Conservation (phyloP, 345 rosid species). For the Citrus reticulata region DNA sequence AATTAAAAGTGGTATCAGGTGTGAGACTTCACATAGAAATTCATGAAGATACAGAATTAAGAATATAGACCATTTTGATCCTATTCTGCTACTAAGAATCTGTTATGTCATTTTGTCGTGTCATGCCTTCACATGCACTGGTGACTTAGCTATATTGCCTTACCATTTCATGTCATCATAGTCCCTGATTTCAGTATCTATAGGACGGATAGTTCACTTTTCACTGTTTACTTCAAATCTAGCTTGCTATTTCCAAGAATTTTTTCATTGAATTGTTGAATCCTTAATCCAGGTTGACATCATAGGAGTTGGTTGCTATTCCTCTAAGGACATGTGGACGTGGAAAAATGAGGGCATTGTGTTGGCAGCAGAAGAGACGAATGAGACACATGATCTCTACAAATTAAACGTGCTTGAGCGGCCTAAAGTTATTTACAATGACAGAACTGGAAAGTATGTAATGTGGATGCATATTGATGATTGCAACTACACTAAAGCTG, state of each 20-base stretch:
- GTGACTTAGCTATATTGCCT: background rate
- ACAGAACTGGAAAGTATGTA: conserved; percentile 64
- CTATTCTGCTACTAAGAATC: background rate
- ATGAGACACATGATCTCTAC: conserved; percentile 75
- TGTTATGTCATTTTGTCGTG: background rate
- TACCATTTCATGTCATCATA: background rate
- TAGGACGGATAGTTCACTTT: background rate
- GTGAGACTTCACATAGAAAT: background rate
- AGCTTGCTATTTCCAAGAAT: background rate
- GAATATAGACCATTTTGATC: no score
- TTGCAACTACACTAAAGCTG: conserved; percentile 88
- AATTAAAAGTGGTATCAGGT: background rate
- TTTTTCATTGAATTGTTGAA: background rate
- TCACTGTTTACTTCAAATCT: background rate
- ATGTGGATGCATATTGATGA: conserved; percentile 99
- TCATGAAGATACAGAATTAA: background rate
- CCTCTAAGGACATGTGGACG: conserved; percentile 86
- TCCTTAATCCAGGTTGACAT: conserved; percentile 61
- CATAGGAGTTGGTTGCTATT: conserved; percentile 94
- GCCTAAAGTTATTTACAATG: conserved; percentile 87
- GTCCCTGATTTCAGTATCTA: background rate
- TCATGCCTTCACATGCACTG: background rate
- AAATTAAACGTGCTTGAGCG: conserved; percentile 88
- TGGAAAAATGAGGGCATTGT: conserved; percentile 95
- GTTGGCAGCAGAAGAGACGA: conserved; percentile 60